phyloP scores from a whole-genome alignment of 2,329 filamentous ascomycete species.

The Tolypocladium tropicale region DNA sequence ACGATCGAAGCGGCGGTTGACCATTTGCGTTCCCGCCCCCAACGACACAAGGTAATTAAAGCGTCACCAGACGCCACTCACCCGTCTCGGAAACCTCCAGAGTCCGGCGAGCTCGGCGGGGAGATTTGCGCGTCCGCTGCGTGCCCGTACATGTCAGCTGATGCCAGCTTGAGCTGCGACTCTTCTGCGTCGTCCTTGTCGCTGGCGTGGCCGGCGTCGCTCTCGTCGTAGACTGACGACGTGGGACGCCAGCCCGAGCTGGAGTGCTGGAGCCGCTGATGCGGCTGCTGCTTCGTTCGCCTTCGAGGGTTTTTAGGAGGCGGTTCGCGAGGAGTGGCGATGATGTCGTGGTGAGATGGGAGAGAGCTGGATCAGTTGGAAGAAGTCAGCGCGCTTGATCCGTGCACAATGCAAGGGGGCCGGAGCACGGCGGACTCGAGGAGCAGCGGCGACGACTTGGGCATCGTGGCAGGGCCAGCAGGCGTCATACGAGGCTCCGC shows the following conservation, averaged over 20 bases:
- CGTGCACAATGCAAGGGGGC: background rate
- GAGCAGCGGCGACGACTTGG: background rate
- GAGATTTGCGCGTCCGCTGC: conserved; percentile 39
- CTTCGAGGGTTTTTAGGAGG: conserved; percentile 25
- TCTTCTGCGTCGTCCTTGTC: conserved; percentile 8
- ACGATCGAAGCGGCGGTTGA: background rate
- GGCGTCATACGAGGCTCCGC: background rate
- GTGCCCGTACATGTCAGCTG: conserved; percentile 16
- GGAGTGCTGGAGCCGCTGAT: conserved; percentile 9
- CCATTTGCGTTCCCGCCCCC: background rate
- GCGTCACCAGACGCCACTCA: conserved; percentile 23
- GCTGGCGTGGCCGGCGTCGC: conserved; percentile 22
- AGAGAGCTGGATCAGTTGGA: conserved; percentile 3
- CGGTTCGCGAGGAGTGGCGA: conserved; percentile 17
- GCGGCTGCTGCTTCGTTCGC: conserved; percentile 13
- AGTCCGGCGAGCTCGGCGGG: conserved; percentile 47
- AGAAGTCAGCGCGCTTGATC: conserved; percentile 3
- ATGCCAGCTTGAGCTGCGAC: conserved; percentile 26
- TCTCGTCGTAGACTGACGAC: conserved; percentile 45
- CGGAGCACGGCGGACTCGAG: background rate
- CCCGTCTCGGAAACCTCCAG: conserved; percentile 23
- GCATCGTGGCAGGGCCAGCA: background rate
- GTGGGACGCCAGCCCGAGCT: conserved; percentile 32
- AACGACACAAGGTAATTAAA: background rate
- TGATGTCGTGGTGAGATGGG: conserved; percentile 7